Percentiles rank a stretch among this genome's conserved stretches.
Conservation (phyloP, 768 basidiomycete genomes). For the Rhizopogon vinicolor region DNA sequence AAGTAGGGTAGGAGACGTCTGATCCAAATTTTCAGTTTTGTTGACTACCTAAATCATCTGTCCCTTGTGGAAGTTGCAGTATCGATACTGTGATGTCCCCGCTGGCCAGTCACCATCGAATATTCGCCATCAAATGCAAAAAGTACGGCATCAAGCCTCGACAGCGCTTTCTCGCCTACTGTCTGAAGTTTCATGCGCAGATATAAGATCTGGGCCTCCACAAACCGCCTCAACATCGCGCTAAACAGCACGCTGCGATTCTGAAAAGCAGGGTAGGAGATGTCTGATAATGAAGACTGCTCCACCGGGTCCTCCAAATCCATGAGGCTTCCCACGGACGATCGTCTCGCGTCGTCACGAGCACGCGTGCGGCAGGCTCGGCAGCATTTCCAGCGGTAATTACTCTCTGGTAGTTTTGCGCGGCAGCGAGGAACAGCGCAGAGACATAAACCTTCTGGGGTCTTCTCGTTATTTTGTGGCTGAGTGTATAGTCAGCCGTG, state of each 20-base stretch:
- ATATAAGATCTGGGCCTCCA: constrained; percentile 21
- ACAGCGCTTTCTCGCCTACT: neutral
- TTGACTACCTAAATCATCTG: too few relatives aligned
- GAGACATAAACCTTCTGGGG: constrained; percentile 27
- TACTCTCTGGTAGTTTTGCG: constrained; percentile 29
- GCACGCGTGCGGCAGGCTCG: constrained; percentile 27
- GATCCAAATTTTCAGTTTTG: too few relatives aligned
- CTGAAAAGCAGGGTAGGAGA: constrained; percentile 16
- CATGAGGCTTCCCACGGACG: neutral
- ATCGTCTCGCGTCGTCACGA: constrained; percentile 5
- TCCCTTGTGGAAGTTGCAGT: too few relatives aligned
- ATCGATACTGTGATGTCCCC: neutral
- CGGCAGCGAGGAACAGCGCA: constrained; percentile 33
- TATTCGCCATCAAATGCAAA: constrained; percentile 24
- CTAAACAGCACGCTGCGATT: constrained; percentile 10
- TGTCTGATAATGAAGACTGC: neutral
- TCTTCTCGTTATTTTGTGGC: neutral
- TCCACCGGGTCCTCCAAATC: neutral
- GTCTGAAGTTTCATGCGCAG: constrained; percentile 12
- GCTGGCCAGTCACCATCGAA: constrained; percentile 14
- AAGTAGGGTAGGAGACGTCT: too few relatives aligned
- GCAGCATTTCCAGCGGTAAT: constrained; percentile 40
- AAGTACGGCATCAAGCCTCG: constrained; percentile 2
- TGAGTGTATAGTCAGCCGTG: neutral
- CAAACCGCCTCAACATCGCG: constrained; percentile 13